phyloP scores from a whole-genome alignment of 345 rosid genomes.

The sweet orange (Citrus sinensis) region DVS_A1.0 CM039165.1:38967501-38968000 shows the following conservation, averaged over 20 bases:
- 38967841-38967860: not conserved
- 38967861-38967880: not conserved
- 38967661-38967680: not conserved
- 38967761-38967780: not conserved
- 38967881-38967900: not conserved
- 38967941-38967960: not conserved
- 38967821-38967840: not conserved
- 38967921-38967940: not conserved
- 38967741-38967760: not conserved
- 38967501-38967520: constrained; percentile 73
- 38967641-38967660: constrained; percentile 1
- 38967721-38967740: not conserved
- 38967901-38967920: not conserved
- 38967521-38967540: constrained; percentile 98
- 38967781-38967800: not conserved
- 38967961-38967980: constrained; percentile 5
- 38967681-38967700: not conserved
- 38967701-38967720: not conserved
- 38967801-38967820: not conserved
- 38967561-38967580: constrained; percentile 91
- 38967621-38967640: not conserved
- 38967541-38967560: constrained; percentile 92
- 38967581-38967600: constrained; percentile 81
- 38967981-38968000: not conserved
- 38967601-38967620: constrained; percentile 63